Conservation (phyloP, 192 early-diverging fungal genomes). For the Piromyces finnis region DNA sequence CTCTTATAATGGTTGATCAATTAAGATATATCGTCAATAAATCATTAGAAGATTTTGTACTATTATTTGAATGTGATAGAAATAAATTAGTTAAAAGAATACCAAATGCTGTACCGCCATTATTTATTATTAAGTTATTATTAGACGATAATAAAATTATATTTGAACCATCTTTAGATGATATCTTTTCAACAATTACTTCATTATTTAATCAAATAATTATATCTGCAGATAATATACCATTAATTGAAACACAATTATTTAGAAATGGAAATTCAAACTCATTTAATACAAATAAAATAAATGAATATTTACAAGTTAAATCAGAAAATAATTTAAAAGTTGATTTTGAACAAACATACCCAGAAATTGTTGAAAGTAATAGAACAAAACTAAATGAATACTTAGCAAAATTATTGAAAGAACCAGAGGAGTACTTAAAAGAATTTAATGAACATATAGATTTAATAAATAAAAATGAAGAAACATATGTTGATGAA, state of each 20-base stretch:
- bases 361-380: slow-evolving; percentile 18
- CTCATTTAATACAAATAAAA: slow-evolving; percentile 2
- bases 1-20: slow-evolving; percentile 26
- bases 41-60: slow-evolving; percentile 25
- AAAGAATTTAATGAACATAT: slow-evolving; percentile 28
- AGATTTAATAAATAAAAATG: slow-evolving; percentile 10
- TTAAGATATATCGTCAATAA: slow-evolving; percentile 21
- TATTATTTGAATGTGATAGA: slow-evolving; percentile 18
- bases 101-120: slow-evolving; percentile 8
- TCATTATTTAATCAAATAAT: slow-evolving; percentile 15
- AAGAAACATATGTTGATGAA: slow-evolving; percentile 21
- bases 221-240: neutral
- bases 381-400: slow-evolving; percentile 11
- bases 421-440: slow-evolving; percentile 20
- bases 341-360: slow-evolving; percentile 33
- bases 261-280: neutral
- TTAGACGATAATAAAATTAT: slow-evolving; percentile 20
- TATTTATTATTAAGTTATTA: slow-evolving; percentile 4
- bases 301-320: slow-evolving; percentile 11
- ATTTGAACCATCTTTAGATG: slow-evolving; percentile 21
- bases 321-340: slow-evolving; percentile 29
- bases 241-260: slow-evolving; percentile 1
- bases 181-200: slow-evolving; percentile 22
- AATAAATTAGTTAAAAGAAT: slow-evolving; percentile 7
- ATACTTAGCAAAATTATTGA: slow-evolving; percentile 11